Evolutionary conservation across 192 early-diverging fungal species (phyloP).

Genomic region (Coemansia sp.): DNA sequence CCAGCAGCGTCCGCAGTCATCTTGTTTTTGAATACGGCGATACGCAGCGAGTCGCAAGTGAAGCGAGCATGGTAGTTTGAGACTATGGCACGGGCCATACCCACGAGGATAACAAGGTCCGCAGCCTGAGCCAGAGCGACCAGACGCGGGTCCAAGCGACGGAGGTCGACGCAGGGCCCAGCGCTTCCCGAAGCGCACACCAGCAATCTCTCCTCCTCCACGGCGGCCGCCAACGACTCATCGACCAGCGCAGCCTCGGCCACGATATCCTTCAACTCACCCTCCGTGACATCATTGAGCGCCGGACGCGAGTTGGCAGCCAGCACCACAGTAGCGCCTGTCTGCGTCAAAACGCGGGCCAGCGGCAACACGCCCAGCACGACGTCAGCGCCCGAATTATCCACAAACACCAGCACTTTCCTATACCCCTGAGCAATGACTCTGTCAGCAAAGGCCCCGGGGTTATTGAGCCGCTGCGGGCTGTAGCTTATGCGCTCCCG

Average conservation of each 20-base stretch:
- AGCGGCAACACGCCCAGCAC: slow-evolving; percentile 78
- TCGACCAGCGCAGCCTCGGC: slow-evolving; percentile 48
- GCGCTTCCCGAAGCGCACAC: slow-evolving; percentile 69
- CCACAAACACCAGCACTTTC: slow-evolving; percentile 75
- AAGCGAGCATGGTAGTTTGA: slow-evolving; percentile 74
- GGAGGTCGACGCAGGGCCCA: slow-evolving; percentile 72
- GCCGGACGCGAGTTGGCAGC: slow-evolving; percentile 75
- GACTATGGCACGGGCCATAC: slow-evolving; percentile 80
- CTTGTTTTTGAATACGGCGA: slow-evolving; percentile 80
- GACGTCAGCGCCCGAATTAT: slow-evolving; percentile 82
- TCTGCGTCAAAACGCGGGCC: slow-evolving; percentile 56
- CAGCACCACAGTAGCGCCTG: slow-evolving; percentile 60
- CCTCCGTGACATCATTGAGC: slow-evolving; percentile 77
- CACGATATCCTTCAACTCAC: slow-evolving; percentile 60
- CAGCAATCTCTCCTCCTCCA: slow-evolving; percentile 35
- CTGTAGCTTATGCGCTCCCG: slow-evolving; percentile 38
- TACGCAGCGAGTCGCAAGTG: slow-evolving; percentile 68
- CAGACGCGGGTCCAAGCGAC: slow-evolving; percentile 63
- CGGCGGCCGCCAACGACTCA: slow-evolving; percentile 28
- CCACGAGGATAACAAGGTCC: slow-evolving; percentile 78
- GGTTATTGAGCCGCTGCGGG: slow-evolving; percentile 52
- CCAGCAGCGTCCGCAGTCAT: slow-evolving; percentile 65
- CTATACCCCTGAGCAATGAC: slow-evolving; percentile 46
- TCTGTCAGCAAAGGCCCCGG: slow-evolving; percentile 41
- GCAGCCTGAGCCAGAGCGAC: slow-evolving; percentile 51